phyloP scores from a whole-genome alignment of 164 flowering plant species.

The Stephania yunnanensis region DNA sequence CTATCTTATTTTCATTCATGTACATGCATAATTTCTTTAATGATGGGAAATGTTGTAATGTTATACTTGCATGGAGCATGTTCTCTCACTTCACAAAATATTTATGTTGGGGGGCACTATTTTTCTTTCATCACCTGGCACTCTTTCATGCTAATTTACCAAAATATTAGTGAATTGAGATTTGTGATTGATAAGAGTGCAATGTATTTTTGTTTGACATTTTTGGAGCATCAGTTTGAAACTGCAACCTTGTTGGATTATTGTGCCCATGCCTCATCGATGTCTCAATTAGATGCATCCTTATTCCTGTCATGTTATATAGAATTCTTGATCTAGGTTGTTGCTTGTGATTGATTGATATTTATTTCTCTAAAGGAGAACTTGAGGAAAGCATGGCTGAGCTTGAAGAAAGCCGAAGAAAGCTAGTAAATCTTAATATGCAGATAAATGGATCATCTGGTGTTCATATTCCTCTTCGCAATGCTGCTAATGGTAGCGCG shows the following conservation, averaged over 20 bases:
- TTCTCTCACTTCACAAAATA: not conserved
- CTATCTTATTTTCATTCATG: not conserved
- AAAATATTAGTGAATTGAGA: not conserved
- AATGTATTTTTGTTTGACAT: not conserved
- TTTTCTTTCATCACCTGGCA: not conserved
- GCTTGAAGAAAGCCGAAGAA: conserved; percentile 92
- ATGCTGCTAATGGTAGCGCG: conserved; percentile 53
- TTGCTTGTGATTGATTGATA: conserved; percentile 3
- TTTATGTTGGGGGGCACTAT: not conserved
- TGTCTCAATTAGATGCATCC: too few species aligned
- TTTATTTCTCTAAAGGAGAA: conserved; percentile 51
- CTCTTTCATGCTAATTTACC: not conserved
- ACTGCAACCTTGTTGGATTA: too few species aligned
- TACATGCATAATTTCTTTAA: not conserved
- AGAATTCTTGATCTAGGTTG: not conserved
- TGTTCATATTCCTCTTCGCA: conserved; percentile 34
- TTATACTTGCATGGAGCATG: not conserved
- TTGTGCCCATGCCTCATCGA: too few species aligned
- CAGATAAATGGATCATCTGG: conserved; percentile 64
- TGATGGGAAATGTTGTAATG: not conserved
- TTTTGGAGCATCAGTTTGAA: not conserved
- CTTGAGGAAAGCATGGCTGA: conserved; percentile 88
- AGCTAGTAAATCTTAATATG: conserved; percentile 69
- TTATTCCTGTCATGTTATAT: not conserved
- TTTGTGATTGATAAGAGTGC: not conserved